A percentile compares a stretch with the other conserved stretches of the same genome.
Conservation (phyloP, 768 basidiomycete genomes). For the Dacryopinax primogenitus region DNA sequence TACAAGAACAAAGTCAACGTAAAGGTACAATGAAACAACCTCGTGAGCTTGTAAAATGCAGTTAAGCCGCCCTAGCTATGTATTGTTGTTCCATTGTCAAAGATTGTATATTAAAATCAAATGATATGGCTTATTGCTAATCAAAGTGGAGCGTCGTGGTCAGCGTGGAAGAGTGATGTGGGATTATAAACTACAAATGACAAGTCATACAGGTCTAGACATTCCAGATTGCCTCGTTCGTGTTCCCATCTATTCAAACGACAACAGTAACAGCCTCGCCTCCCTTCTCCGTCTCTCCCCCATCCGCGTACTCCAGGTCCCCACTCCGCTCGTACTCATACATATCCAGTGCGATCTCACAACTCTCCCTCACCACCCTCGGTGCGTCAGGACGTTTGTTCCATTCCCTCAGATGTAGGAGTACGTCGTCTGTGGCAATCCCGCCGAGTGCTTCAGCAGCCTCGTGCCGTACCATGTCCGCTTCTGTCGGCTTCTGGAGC, state of each 20-base stretch:
- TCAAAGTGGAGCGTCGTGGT: too few species aligned
- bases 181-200: background rate
- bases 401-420: constrained; percentile 79
- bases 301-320: constrained; percentile 7
- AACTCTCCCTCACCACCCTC: constrained; percentile 85
- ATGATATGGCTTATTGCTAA: too few species aligned
- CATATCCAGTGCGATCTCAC: constrained; percentile 93
- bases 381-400: constrained; percentile 66
- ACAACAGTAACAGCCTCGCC: background rate
- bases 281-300: background rate
- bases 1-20: constrained; percentile 45
- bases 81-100: background rate
- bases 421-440: constrained; percentile 83
- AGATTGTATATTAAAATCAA: background rate
- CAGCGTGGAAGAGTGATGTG: too few species aligned
- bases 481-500: constrained; percentile 57
- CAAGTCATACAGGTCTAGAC: background rate
- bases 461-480: constrained; percentile 96
- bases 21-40: background rate
- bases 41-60: background rate
- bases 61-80: background rate
- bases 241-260: background rate
- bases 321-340: constrained; percentile 45
- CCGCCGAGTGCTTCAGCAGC: constrained; percentile 98
- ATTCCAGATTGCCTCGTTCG: background rate